Evolutionary conservation across 208 protist species (phyloP).

Genomic region (Crithidia bombi): DNA sequence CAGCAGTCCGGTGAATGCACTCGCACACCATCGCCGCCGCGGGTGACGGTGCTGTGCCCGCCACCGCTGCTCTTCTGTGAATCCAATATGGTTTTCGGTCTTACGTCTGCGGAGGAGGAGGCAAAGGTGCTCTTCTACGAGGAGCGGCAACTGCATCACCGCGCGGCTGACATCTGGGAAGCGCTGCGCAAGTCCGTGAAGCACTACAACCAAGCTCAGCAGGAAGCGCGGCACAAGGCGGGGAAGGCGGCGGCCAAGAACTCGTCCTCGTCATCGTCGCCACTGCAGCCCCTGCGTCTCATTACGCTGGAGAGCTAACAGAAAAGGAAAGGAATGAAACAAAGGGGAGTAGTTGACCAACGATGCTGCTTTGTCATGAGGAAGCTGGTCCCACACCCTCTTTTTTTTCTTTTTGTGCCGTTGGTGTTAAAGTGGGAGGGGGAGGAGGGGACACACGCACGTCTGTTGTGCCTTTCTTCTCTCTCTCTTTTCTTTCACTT

Average conservation of each 20-base stretch:
- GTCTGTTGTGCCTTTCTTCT: no score
- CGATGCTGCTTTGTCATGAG: no score
- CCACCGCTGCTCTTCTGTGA: slow-evolving; percentile 15
- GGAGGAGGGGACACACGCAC: no score
- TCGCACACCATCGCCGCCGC: slow-evolving; percentile 9
- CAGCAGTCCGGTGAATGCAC: slow-evolving; percentile 3
- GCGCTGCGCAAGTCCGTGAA: slow-evolving; percentile 46
- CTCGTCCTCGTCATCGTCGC: slow-evolving; percentile 2
- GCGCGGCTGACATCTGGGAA: slow-evolving; percentile 49
- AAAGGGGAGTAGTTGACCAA: not conserved
- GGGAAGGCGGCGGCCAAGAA: slow-evolving; percentile 15
- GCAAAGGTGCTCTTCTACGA: slow-evolving; percentile 34
- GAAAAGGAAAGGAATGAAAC: slow-evolving; percentile 1
- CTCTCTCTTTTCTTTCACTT: no score
- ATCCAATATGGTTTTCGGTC: slow-evolving; percentile 37
- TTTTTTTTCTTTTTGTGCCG: no score
- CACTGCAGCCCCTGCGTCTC: slow-evolving; percentile 1
- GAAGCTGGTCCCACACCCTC: no score
- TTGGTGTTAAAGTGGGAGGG: no score
- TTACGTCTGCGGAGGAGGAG: slow-evolving; percentile 47
- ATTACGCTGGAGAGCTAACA: slow-evolving; percentile 22
- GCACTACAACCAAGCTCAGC: slow-evolving; percentile 44
- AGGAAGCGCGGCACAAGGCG: slow-evolving; percentile 24
- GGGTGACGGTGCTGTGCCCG: slow-evolving; percentile 9
- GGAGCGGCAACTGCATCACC: slow-evolving; percentile 34